These are phyloP conservation scores for Citrus sinensis DNA, from an alignment of 345 rosid species.

Conservation along the genomic window DNA sequence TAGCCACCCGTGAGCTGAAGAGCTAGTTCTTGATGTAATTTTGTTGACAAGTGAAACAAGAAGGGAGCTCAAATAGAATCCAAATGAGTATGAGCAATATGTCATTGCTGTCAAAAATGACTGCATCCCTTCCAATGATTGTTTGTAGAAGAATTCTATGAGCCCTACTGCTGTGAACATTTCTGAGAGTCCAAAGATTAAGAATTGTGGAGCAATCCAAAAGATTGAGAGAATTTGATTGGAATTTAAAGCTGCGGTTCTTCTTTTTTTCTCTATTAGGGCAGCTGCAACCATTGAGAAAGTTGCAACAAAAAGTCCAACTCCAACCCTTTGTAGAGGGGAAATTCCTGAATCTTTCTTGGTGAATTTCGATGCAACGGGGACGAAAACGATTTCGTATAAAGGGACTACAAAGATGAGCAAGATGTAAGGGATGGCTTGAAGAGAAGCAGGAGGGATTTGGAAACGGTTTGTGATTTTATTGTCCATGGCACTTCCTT, in stretches of 20 bases:
- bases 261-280: constrained; percentile 49
- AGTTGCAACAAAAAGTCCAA: constrained; percentile 49
- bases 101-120: constrained; percentile 64
- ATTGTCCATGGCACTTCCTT: constrained; percentile 56
- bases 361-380: constrained; percentile 37
- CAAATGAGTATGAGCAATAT: constrained; percentile 62
- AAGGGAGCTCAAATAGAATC: constrained; percentile 62
- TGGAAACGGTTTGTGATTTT: constrained; percentile 28
- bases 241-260: constrained; percentile 17
- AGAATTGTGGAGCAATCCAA: constrained; percentile 68
- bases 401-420: constrained; percentile 51
- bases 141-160: constrained; percentile 72
- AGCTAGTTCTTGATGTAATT: constrained; percentile 32
- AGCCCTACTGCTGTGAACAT: constrained; percentile 73
- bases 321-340: constrained; percentile 53
- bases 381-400: constrained; percentile 43
- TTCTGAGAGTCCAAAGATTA: constrained; percentile 60
- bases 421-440: constrained; percentile 51
- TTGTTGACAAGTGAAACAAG: constrained; percentile 56
- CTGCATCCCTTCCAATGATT: constrained; percentile 59
- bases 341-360: constrained; percentile 47
- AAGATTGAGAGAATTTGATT: constrained; percentile 41
- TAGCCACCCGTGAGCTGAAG: constrained; percentile 53
- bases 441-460: constrained; percentile 61
- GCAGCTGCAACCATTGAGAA: constrained; percentile 70